Base-by-base conservation (phyloP, 164 flowering plant species). In the Macadamia integrifolia region DNA sequence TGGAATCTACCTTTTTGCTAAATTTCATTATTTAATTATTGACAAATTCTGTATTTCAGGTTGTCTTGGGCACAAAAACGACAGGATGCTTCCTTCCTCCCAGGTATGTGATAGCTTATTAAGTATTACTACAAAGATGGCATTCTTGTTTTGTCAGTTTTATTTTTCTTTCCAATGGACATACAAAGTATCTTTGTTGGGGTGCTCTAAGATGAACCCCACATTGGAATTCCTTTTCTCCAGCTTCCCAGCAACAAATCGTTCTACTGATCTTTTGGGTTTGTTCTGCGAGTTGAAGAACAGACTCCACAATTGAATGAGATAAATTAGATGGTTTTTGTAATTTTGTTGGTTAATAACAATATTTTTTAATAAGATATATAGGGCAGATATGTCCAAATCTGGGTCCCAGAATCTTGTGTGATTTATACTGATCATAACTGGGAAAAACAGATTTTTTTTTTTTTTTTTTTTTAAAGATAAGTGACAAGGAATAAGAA, bases 41-140 rank as follows among this genome's bases (percentile, higher is more conserved):
- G 6, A 17, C 6, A 7, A 35, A 56, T 14, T 49, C 14, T 18
- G 29, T 67, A 18, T 69, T 23, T 76, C 82, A 88, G 91, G 15
- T 79, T 90, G 69, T 76, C 91, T 56, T 86, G 88, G 88, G 78
- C 79, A 66, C 83, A 86, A 77, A 81, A 67, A 72, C 86, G 90
- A 57, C 81, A 29, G 28, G 29, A 76, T 71, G 86, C 90, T 15
- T 42, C 76, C 30, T 85, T 90, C 69, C 85, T 90, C 49, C 90
- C 91, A 62, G 90, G 90, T 84, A 70, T 63, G 40, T 35, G 35
- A 68, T 18, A 29, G 30, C 15, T 23, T 23, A 23, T 23, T 57
- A 6, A 57, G 7, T 57, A 57, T 46, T 3, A 46, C 50, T 46
- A 8, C 13, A 46, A 46, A 46, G 8, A 46, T 46, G 50, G 7